These are phyloP conservation scores for Polymyxa betae DNA, from an alignment of 208 protist species.

Conservation along the genomic window DNA sequence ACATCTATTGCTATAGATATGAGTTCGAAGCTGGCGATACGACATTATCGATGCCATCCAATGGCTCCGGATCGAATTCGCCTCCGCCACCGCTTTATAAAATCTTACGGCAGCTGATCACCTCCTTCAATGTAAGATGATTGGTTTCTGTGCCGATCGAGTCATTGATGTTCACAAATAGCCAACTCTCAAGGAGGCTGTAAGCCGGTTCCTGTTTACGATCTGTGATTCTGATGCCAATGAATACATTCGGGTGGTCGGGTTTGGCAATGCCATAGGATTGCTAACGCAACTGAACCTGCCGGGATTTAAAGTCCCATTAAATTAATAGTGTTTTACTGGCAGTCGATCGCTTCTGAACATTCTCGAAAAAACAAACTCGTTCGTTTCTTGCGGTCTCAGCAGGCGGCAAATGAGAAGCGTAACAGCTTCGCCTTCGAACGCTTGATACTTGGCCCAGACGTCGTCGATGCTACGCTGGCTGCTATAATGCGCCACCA, in stretches of 20 bases:
- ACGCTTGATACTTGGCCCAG: neutral
- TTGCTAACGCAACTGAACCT: conserved; percentile 4
- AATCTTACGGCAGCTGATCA: neutral
- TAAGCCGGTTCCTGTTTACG: conserved; percentile 27
- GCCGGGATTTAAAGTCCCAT: neutral
- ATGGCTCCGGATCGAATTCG: too few relatives aligned
- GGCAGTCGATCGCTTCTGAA: too few relatives aligned
- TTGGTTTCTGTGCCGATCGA: neutral
- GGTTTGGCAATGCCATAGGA: conserved; percentile 28
- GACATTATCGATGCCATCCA: neutral
- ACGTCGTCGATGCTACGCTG: neutral
- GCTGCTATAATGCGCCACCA: neutral
- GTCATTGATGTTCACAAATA: neutral
- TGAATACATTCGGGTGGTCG: conserved; percentile 46
- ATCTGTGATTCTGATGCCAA: neutral
- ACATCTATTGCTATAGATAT: neutral
- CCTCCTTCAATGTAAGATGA: neutral
- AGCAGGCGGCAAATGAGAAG: too few relatives aligned
- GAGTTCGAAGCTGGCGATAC: neutral
- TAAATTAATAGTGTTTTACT: too few relatives aligned
- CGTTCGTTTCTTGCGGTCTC: too few relatives aligned
- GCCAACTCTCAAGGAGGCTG: neutral
- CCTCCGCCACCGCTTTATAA: neutral
- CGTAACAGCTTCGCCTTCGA: neutral
- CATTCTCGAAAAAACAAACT: too few relatives aligned